These are phyloP conservation scores for Microbotryum violaceum DNA, from an alignment of 1,284 basidiomycete species.

Conservation along the genomic window DNA sequence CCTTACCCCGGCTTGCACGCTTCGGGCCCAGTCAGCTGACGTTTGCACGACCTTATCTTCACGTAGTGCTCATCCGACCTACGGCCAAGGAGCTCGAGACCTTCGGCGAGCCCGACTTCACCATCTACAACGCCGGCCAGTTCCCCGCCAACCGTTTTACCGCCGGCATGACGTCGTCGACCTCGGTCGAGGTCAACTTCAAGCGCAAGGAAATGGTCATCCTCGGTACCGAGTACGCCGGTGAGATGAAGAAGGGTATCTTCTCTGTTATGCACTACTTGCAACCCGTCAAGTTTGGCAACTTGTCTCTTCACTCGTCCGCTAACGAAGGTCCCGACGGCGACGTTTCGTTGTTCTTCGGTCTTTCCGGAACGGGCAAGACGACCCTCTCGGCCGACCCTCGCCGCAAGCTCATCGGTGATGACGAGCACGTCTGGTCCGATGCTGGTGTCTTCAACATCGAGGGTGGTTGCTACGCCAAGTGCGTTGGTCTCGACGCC, in stretches of 20 bases:
- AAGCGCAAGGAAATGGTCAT: slow-evolving; percentile 99
- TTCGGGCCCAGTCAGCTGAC: slow-evolving; percentile 10
- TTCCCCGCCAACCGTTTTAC: slow-evolving; percentile 99
- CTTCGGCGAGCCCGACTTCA: slow-evolving; percentile 98
- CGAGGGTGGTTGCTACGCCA: slow-evolving; percentile 97
- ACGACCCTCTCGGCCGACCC: slow-evolving; percentile 94
- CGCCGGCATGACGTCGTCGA: slow-evolving; percentile 98
- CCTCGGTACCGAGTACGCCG: slow-evolving; percentile 97
- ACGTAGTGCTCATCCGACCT: slow-evolving; percentile 91
- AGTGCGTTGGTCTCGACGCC: slow-evolving; percentile 90
- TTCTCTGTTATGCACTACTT: slow-evolving; percentile 99
- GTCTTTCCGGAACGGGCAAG: slow-evolving; percentile 96
- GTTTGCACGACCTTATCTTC: slow-evolving; percentile 2
- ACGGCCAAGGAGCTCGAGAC: slow-evolving; percentile 87
- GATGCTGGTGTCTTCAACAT: slow-evolving; percentile 99
- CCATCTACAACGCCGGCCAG: slow-evolving; percentile 99
- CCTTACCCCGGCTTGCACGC: slow-evolving; percentile 6
- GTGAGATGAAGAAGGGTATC: slow-evolving; percentile 99
- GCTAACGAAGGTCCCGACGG: slow-evolving; percentile 88
- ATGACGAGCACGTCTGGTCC: slow-evolving; percentile 98
- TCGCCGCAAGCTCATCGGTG: slow-evolving; percentile 81
- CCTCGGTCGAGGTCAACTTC: slow-evolving; percentile 99
- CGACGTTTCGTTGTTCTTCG: slow-evolving; percentile 98
- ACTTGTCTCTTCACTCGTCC: slow-evolving; percentile 97
- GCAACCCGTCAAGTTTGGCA: slow-evolving; percentile 96